phyloP scores from a whole-genome alignment of 345 rosid genomes.

The Arabis hirsuta region DNA sequence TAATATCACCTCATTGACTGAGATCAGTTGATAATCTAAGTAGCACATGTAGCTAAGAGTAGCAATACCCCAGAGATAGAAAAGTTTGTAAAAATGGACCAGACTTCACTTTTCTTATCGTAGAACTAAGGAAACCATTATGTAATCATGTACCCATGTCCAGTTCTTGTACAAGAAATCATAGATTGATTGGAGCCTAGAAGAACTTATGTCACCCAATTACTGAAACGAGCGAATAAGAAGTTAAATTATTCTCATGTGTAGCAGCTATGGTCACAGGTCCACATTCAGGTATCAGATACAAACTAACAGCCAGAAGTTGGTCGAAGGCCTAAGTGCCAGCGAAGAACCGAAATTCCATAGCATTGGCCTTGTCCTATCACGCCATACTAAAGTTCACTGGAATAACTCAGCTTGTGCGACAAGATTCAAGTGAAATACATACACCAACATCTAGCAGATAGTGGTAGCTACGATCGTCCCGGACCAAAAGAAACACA shows the following conservation, averaged over 20 bases:
- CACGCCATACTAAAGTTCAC: too few relatives aligned
- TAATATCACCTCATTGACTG: conserved; percentile 20
- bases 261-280: too few relatives aligned
- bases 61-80: neutral
- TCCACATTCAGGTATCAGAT: neutral
- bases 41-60: neutral
- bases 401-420: neutral
- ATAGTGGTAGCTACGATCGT: conserved; percentile 16
- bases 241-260: too few relatives aligned
- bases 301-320: conserved; percentile 1
- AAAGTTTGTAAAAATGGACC: conserved; percentile 8
- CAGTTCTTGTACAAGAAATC: conserved; percentile 3
- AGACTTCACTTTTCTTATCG: conserved; percentile 1
- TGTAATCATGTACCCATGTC: neutral
- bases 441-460: neutral
- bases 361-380: too few relatives aligned
- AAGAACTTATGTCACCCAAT: neutral
- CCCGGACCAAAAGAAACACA: neutral
- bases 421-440: neutral
- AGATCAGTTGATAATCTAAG: conserved; percentile 19
- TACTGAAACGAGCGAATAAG: too few relatives aligned
- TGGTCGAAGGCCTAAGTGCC: conserved; percentile 18
- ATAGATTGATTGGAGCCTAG: conserved; percentile 13
- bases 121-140: conserved; percentile 5
- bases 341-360: too few relatives aligned